phyloP scores from a whole-genome alignment of 2,329 filamentous ascomycete genomes.

The Sordariomycetes sp. region DNA sequence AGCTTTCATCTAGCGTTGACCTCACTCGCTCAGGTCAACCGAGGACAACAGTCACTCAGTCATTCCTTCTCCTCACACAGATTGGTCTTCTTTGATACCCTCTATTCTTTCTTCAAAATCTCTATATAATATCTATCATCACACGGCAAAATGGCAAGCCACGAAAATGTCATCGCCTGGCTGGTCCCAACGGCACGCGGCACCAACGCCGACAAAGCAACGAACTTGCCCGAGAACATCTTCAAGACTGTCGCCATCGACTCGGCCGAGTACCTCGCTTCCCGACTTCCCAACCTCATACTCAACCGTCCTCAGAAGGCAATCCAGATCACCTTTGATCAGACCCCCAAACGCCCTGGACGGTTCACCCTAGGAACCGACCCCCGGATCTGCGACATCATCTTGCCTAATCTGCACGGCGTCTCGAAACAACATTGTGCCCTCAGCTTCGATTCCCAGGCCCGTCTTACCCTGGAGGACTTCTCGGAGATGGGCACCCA shows the following conservation, averaged over 20 bases:
- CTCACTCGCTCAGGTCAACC: constrained; percentile 4
- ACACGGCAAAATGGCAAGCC: constrained; percentile 10
- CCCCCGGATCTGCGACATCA: constrained; percentile 22
- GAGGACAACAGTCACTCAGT: not conserved
- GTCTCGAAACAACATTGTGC: constrained; percentile 26
- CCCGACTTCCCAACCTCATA: constrained; percentile 16
- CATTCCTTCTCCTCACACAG: constrained; percentile 1
- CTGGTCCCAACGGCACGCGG: constrained; percentile 25
- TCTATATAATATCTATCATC: constrained; percentile 2
- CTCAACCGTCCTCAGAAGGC: constrained; percentile 16
- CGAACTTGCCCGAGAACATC: constrained; percentile 20
- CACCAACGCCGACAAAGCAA: constrained; percentile 21
- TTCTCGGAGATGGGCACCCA: constrained; percentile 26
- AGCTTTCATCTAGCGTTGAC: too few relatives aligned
- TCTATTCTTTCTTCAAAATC: constrained; percentile 1
- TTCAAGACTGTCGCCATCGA: constrained; percentile 14
- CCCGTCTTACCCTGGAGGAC: constrained; percentile 27
- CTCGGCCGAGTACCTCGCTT: constrained; percentile 15
- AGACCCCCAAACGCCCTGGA: constrained; percentile 20
- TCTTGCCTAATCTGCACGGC: constrained; percentile 22
- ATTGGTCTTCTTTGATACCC: not conserved
- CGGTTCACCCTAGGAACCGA: constrained; percentile 29
- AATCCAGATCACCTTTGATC: constrained; percentile 25
- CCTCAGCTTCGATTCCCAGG: constrained; percentile 27
- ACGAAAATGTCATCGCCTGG: constrained; percentile 26